These are phyloP conservation scores for Calycina herbarum DNA, from an alignment of 2,329 filamentous ascomycete genomes.

Conservation along the genomic window DNA sequence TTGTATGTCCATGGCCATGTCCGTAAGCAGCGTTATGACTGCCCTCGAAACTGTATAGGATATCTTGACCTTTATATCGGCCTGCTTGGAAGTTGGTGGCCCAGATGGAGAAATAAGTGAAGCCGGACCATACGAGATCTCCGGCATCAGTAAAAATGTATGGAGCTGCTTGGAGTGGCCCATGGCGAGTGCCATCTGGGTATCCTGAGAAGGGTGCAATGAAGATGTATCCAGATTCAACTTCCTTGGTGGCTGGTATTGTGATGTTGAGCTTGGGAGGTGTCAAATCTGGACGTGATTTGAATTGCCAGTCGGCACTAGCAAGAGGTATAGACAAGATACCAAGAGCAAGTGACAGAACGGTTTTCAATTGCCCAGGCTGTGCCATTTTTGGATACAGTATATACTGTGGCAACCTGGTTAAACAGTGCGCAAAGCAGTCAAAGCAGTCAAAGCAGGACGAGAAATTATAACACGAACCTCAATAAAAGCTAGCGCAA, in stretches of 20 bases:
- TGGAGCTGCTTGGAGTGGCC: constrained; percentile 51
- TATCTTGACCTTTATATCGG: constrained; percentile 50
- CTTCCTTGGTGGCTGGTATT: constrained; percentile 42
- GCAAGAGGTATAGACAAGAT: constrained; percentile 43
- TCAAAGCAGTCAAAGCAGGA: too few relatives aligned
- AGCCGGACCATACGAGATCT: constrained; percentile 57
- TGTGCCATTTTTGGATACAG: too few relatives aligned
- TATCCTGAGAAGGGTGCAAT: constrained; percentile 28
- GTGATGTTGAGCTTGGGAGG: constrained; percentile 48
- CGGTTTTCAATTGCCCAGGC: too few relatives aligned
- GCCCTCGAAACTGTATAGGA: constrained; percentile 55
- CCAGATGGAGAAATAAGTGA: constrained; percentile 52
- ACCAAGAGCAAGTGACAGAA: not conserved
- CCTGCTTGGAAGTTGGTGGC: constrained; percentile 51
- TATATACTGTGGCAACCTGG: too few relatives aligned
- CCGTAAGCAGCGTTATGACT: constrained; percentile 18
- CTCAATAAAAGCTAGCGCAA: too few relatives aligned
- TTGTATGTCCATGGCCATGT: constrained; percentile 31
- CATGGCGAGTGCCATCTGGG: constrained; percentile 36
- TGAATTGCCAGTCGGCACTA: constrained; percentile 35
- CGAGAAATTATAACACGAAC: too few relatives aligned
- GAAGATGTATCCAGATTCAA: constrained; percentile 47
- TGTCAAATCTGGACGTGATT: constrained; percentile 47
- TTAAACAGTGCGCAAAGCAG: too few relatives aligned
- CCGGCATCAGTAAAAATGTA: constrained; percentile 56